Evolutionary conservation across 192 early-diverging fungal species (phyloP).

Genomic region (Dissophora ornata): DNA sequence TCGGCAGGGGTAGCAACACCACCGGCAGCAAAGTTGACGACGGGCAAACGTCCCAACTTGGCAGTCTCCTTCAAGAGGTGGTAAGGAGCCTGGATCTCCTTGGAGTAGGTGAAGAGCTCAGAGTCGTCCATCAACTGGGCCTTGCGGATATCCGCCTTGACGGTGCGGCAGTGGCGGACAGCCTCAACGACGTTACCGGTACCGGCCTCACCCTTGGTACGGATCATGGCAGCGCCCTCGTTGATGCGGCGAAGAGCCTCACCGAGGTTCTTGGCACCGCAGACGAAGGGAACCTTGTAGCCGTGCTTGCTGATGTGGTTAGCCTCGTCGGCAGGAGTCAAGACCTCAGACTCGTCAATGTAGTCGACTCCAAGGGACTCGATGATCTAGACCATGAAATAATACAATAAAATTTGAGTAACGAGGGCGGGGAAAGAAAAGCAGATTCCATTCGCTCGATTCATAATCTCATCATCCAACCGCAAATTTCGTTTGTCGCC

Average conservation of each 20-base stretch:
- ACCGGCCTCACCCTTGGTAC: constrained; percentile 98
- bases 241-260: constrained; percentile 96
- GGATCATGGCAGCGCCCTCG: constrained; percentile 98
- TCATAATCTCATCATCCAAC: too few relatives aligned
- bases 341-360: constrained; percentile 98
- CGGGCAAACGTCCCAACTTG: constrained; percentile 89
- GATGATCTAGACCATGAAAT: constrained; percentile 82
- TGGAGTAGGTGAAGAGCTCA: constrained; percentile 95
- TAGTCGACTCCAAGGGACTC: constrained; percentile 92
- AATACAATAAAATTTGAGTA: not conserved
- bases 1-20: constrained; percentile 98
- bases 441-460: too few relatives aligned
- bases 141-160: constrained; percentile 87
- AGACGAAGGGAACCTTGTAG: constrained; percentile 95
- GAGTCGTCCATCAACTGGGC: constrained; percentile 86
- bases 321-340: constrained; percentile 95
- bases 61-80: constrained; percentile 91
- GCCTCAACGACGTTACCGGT: constrained; percentile 99
- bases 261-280: constrained; percentile 96
- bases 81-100: constrained; percentile 94
- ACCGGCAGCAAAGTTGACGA: constrained; percentile 98
- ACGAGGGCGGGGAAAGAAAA: too few relatives aligned
- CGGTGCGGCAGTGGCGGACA: constrained; percentile 93
- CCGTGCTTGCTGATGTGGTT: constrained; percentile 97
- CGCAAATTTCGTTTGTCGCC: not conserved